phyloP scores from a whole-genome alignment of 2,329 filamentous ascomycete genomes.

The Didymella exigua region DNA sequence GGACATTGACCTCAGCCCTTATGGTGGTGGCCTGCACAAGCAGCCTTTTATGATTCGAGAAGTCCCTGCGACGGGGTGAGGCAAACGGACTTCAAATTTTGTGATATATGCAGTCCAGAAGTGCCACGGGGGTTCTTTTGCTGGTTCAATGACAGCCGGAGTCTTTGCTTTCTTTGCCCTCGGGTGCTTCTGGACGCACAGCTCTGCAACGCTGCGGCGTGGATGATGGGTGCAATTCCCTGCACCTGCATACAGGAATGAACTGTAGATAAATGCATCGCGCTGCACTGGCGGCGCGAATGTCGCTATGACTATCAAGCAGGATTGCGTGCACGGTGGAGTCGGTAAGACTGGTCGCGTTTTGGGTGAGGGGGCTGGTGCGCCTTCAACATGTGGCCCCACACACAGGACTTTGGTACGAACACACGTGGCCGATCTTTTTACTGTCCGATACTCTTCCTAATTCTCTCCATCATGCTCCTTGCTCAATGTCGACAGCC shows the following conservation, averaged over 20 bases:
- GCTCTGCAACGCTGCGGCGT: slow-evolving; percentile 39
- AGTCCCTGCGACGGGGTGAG: neutral
- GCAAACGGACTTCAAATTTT: no score
- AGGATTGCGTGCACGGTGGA: neutral
- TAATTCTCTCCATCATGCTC: neutral
- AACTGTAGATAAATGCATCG: slow-evolving; percentile 39
- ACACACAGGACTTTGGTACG: neutral
- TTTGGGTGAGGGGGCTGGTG: neutral
- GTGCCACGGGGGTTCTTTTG: slow-evolving; percentile 61
- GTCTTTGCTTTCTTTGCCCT: slow-evolving; percentile 12
- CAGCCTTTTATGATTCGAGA: slow-evolving; percentile 34
- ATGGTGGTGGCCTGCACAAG: slow-evolving; percentile 22
- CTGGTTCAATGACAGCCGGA: neutral
- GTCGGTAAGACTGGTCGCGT: neutral
- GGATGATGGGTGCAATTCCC: slow-evolving; percentile 41
- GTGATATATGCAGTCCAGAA: slow-evolving; percentile 71
- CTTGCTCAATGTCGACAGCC: neutral
- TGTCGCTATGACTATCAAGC: slow-evolving; percentile 21
- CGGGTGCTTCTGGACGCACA: slow-evolving; percentile 37
- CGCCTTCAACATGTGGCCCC: neutral
- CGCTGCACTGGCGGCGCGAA: slow-evolving; percentile 38
- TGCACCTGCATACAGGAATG: slow-evolving; percentile 37
- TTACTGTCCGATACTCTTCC: neutral
- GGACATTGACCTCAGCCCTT: slow-evolving; percentile 24
- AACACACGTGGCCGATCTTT: neutral